Evolutionary conservation across 1,284 basidiomycete genomes (phyloP).

Genomic region (Cutaneotrichosporon sp.): DNA sequence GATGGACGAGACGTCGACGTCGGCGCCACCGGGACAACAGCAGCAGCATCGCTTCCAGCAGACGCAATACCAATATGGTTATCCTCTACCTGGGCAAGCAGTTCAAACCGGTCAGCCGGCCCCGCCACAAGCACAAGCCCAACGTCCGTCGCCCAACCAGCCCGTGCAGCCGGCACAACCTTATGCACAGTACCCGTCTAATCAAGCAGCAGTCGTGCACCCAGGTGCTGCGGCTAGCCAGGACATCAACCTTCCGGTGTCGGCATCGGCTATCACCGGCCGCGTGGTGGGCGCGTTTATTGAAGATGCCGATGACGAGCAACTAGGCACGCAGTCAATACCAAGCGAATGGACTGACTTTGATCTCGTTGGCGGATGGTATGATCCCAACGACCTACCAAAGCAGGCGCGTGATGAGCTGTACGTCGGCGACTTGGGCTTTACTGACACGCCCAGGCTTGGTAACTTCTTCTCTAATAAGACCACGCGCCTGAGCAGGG

Average conservation of each 20-base stretch:
- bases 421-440: slow-evolving; percentile 17
- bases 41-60: neutral
- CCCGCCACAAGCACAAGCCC: neutral
- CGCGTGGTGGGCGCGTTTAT: neutral
- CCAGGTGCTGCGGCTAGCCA: neutral
- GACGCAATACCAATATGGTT: neutral
- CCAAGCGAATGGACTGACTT: neutral
- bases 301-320: neutral
- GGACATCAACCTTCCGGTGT: neutral
- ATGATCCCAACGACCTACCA: slow-evolving; percentile 38
- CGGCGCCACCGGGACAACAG: neutral
- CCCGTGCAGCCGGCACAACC: neutral
- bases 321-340: neutral
- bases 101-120: neutral
- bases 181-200: neutral
- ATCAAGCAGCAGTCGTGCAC: neutral
- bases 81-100: neutral
- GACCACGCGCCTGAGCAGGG: slow-evolving; percentile 2
- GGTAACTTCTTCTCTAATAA: slow-evolving; percentile 35
- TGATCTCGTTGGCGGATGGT: slow-evolving; percentile 38
- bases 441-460: slow-evolving; percentile 21
- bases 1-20: slow-evolving; percentile 12
- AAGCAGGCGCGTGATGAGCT: slow-evolving; percentile 39
- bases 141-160: no score
- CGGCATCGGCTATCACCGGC: neutral